phyloP scores from a whole-genome alignment of 2,329 filamentous ascomycete genomes.

The Chrysoporthe puriensis region DNA sequence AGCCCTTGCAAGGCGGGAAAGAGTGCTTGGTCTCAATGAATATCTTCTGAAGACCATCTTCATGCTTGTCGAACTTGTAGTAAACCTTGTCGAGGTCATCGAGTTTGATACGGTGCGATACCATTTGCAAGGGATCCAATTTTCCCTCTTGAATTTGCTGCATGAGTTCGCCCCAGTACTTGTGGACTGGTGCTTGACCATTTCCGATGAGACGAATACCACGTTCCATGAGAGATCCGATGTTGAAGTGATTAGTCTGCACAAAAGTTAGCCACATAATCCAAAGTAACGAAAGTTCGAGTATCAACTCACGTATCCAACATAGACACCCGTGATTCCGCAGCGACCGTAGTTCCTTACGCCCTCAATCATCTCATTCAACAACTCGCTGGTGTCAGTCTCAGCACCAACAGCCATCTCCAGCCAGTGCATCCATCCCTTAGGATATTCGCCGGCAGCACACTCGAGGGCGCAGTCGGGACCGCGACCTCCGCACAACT shows the following conservation, averaged over 20 bases:
- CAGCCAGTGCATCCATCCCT: conserved; percentile 63
- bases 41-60: conserved; percentile 81
- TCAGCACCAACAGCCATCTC: conserved; percentile 69
- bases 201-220: conserved; percentile 78
- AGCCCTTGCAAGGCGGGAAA: conserved; percentile 47
- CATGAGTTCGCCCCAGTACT: conserved; percentile 82
- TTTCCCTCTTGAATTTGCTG: conserved; percentile 66
- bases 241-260: conserved; percentile 79
- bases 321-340: conserved; percentile 75
- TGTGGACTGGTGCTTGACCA: conserved; percentile 73
- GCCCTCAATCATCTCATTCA: conserved; percentile 80
- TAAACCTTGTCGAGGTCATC: conserved; percentile 74
- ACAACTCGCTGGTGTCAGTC: conserved; percentile 80
- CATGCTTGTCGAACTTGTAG: conserved; percentile 60
- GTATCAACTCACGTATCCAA: conserved; percentile 58
- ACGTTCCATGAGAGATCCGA: conserved; percentile 82
- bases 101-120: conserved; percentile 75
- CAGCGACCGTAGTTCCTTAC: conserved; percentile 73
- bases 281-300: not conserved
- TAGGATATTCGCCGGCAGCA: conserved; percentile 63
- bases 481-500: conserved; percentile 71
- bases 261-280: not conserved
- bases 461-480: conserved; percentile 76
- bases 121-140: conserved; percentile 78
- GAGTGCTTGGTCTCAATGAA: conserved; percentile 66